Base-by-base conservation (phyloP, 169 alveolate species). In the Cryptosporidium parvum region DNA sequence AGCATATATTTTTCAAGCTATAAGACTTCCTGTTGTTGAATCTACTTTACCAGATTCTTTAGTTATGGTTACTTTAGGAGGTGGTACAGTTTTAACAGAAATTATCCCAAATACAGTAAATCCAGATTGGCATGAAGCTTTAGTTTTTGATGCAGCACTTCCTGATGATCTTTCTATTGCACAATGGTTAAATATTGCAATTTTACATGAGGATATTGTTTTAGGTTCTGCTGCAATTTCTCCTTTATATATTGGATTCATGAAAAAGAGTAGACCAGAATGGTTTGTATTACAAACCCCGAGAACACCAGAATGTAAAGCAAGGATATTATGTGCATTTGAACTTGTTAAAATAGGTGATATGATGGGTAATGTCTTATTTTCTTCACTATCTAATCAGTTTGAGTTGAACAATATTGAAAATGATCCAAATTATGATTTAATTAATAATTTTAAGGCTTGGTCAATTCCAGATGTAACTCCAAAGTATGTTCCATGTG, bases 161-260 rank as follows among this genome's bases (percentile, higher is more conserved):
- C 89, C 89, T 59, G 89, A 80, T n/a, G 89, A 80, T 65, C 70
- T 80, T 42, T 80, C 89, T n/a, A 65, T 80, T 62, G 89, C 89
- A 42, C 89, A 80, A 65, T 80, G 89, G 89, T 23, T 80, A 26
- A 80, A 80, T 44, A 80, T 80, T 42, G 89, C 89, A 26, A 45
- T 80, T n/a, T 80, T 80, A 21, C 89, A 80, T 65, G 89, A 80
- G 16, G 89, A 80, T 62, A 45, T 80, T 45, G 89, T 80, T 26
- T 65, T 80, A 18, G 89, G 89, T 1, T 80, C 89, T 37, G 89
- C 65, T 18, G 89, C 89, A 7, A 80, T 80, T 26, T 80, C 89
- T 29, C 89, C 89, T 31, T 42, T 80, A 62, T 80, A 80, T 65
- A 80, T 80, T 80, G 89, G 89, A 23, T 80, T 80, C 62, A 80